phyloP scores from a whole-genome alignment of 2,329 filamentous ascomycete species.

The Plectosphaerella sp. region DNA sequence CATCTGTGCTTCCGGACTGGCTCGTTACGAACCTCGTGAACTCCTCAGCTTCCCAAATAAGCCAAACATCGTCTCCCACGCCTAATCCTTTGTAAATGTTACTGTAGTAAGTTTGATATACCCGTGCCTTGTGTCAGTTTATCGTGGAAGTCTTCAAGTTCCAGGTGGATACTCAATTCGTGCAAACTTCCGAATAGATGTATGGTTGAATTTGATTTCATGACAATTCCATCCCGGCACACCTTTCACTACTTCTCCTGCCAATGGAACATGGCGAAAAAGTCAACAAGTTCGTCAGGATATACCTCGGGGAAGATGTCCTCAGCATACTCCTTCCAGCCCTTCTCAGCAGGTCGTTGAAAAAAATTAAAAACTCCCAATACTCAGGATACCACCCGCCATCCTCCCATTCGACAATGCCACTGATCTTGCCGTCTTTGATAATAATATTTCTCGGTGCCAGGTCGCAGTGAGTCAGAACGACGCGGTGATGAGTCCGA shows the following conservation, averaged over 20 bases:
- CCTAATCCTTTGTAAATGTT: no score
- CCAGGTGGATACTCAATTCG: no score
- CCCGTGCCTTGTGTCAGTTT: no score
- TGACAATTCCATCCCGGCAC: no score
- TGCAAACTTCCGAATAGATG: no score
- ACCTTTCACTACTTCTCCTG: constrained; percentile 1
- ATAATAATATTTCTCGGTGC: constrained; percentile 22
- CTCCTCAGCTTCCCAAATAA: no score
- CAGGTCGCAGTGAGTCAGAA: constrained; percentile 41
- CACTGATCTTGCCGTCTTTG: constrained; percentile 15
- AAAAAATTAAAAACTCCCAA: constrained; percentile 26
- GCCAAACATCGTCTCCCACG: no score
- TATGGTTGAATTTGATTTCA: no score
- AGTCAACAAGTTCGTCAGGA: constrained; percentile 19
- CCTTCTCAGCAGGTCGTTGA: constrained; percentile 11
- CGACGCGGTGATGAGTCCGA: constrained; percentile 21
- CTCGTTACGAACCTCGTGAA: no score
- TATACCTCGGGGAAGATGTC: constrained; percentile 20
- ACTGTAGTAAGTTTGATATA: no score
- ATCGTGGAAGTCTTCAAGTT: no score
- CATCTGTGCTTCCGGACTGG: no score
- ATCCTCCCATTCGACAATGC: constrained; percentile 25
- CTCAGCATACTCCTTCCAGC: constrained; percentile 16
- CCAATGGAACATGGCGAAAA: constrained; percentile 16
- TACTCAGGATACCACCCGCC: constrained; percentile 29